Conservation (phyloP, 352 stramenopile genomes). For the Pythium insidiosum region DNA sequence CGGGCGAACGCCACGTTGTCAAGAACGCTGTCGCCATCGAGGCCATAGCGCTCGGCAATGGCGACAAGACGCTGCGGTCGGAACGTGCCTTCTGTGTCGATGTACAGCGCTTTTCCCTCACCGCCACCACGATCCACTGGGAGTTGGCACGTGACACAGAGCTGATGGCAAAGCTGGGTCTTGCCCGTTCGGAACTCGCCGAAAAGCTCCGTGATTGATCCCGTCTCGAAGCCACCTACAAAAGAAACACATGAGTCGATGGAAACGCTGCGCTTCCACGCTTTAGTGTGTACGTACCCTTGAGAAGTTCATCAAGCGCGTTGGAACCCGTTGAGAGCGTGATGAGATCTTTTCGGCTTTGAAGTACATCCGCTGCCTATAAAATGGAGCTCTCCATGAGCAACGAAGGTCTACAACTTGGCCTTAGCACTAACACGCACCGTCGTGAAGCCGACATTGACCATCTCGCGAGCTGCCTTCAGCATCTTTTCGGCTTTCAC, state of each 20-base stretch:
- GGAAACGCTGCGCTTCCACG: no score
- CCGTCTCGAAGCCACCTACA: slow-evolving; percentile 95
- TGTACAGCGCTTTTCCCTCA: slow-evolving; percentile 97
- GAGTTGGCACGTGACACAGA: slow-evolving; percentile 99
- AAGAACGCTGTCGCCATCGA: slow-evolving; percentile 94
- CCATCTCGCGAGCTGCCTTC: slow-evolving; percentile 94
- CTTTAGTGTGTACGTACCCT: slow-evolving; percentile 58
- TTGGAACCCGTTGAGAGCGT: slow-evolving; percentile 91
- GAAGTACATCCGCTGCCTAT: slow-evolving; percentile 82
- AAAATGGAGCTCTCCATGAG: no score
- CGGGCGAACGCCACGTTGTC: slow-evolving; percentile 99
- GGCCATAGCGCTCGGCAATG: slow-evolving; percentile 97
- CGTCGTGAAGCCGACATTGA: slow-evolving; percentile 99
- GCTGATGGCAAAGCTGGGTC: slow-evolving; percentile 98
- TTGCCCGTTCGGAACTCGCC: slow-evolving; percentile 99
- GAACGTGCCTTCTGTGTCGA: slow-evolving; percentile 99
- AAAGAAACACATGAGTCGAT: neutral
- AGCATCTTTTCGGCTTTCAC: slow-evolving; percentile 99
- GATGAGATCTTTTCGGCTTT: slow-evolving; percentile 90
- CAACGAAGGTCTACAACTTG: no score
- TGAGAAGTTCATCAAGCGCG: slow-evolving; percentile 85
- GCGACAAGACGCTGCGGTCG: slow-evolving; percentile 93
- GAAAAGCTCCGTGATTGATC: slow-evolving; percentile 97
- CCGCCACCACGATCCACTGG: slow-evolving; percentile 95
- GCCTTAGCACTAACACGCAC: no score